Base-by-base conservation (phyloP, 2,329 filamentous ascomycete genomes). In the Epichloe gansuensis region DNA sequence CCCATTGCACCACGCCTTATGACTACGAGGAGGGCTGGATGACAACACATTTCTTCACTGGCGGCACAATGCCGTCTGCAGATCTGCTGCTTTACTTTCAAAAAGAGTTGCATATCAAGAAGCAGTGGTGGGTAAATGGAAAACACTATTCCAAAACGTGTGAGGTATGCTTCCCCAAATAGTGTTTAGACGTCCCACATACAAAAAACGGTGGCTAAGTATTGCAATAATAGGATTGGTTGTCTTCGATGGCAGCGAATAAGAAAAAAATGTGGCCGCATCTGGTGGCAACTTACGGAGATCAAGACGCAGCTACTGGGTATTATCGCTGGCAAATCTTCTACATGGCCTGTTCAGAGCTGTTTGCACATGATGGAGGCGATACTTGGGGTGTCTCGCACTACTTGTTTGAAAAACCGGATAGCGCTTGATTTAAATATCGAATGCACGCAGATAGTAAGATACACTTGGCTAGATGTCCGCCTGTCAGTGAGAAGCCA, bases 21-120 rank as follows among this genome's bases (percentile, higher is more conserved):
- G 81, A 86, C 61, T 87, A 81, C 57, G 82, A 86, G 55, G 75
- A 77, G 47, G 83, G 83, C 36, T 87, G 83, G 84, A 87, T 87
- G 83, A 84, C 81, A 49, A 77, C 77, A 55, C 74, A 85, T 61
- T 87, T 87, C 71, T 87, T 87, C 67, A 84, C 81, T 0, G 84
- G 83, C 12, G 84, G 84, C 2, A 86, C 81, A 6, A 87, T 87
- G 84, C 81, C 80, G 3, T 80, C 74, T 42, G 76, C 80, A 0
- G 84, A 87, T 62, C 65, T 87, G 51, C 64, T 87, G 54, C 69
- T 82, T 41, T 86, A 76, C 61, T 87, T 86, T 61, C 82, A 87
- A 64, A 68, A 71, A 25, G 75, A 85, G 60, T 63, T 87, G 49
- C 74, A 66, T 50, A 63, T 86, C 34, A 67, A 77, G 65, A 69